Base-by-base conservation (phyloP, 1,284 basidiomycete species). In the Microbotryum lychnidis-dioicae region DNA sequence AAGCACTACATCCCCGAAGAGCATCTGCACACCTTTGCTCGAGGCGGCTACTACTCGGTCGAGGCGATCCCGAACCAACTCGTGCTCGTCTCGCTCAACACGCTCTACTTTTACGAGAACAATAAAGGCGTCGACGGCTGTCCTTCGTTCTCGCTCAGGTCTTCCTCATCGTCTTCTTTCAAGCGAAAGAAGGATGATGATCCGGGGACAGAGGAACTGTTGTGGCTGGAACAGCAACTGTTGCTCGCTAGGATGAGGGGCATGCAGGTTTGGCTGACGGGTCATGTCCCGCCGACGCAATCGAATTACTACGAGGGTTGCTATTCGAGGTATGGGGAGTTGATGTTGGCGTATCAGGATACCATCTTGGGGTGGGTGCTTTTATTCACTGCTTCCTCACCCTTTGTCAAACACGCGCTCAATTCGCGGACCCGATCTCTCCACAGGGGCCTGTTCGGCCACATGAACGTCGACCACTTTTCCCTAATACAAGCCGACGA, bases 181-280 rank as follows among this genome's bases (percentile, higher is more conserved):
- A 42, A 42, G 37, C 16, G 20, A 16, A 58, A 46, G 56, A 51
- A 50, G 16, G 10, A 37, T 9, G 71, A 25, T 69, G 89, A 92
- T 74, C 87, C 89, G 25, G 89, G 89, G 56, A 89, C 89, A 66
- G 78, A 90, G 25, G 79, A 93, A 73, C 80, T 91, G 70, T 88
- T 92, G 76, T 96, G 91, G 91, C 79, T 97, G 23, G 88, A 91
- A 68, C 88, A 89, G 2, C 90, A 92, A 75, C 79, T 97, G 29
- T 76, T 83, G 53, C 77, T 78, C 61, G 91, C 86, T 75, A 80
- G 89, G 61, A 76, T 81, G 9, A 79, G 87, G 54, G 83, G 84
- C 31, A 87, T 93, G 83, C 87, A 92, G 80, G 86, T 85, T 66
- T 80, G 79, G 75, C 65, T 83, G 58, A 77, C 79, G 20, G 82